Conservation (phyloP, 106 monocot genomes). For the Allium fistulosum region DNA sequence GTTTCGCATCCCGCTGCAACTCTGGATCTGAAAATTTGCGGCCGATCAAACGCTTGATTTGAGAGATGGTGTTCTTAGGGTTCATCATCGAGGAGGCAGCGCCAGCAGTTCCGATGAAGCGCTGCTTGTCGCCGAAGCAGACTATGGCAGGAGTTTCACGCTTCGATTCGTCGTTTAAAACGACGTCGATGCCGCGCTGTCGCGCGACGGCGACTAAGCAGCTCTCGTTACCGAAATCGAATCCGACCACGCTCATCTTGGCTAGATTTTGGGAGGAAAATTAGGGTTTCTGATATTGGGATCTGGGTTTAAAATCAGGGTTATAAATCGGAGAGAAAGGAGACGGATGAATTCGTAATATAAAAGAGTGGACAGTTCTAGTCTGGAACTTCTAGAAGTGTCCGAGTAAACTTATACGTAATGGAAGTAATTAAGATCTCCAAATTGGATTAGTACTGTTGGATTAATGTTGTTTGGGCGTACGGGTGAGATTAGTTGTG, state of each 20-base stretch:
- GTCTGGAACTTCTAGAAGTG: no score
- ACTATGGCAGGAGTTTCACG: conserved; percentile 83
- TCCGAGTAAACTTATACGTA: no score
- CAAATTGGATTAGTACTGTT: no score
- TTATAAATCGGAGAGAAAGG: no score
- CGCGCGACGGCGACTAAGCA: conserved; percentile 81
- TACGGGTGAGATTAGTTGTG: no score
- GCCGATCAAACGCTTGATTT: conserved; percentile 83
- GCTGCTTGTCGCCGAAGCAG: conserved; percentile 81
- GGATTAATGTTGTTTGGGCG: no score
- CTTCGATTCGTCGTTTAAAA: conserved; percentile 92
- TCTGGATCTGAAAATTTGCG: conserved; percentile 61
- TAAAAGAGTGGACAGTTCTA: no score
- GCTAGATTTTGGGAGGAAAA: neutral
- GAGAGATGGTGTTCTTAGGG: conserved; percentile 70
- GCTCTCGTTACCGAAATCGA: conserved; percentile 85
- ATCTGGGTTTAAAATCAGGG: no score
- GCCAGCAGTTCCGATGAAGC: conserved; percentile 70
- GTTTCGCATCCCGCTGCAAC: conserved; percentile 44
- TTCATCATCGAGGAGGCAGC: conserved; percentile 73
- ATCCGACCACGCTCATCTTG: conserved; percentile 88
- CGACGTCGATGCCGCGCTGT: conserved; percentile 80
- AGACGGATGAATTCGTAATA: no score
- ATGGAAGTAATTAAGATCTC: no score
- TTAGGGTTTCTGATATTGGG: neutral